Percentiles rank a stretch among this genome's conserved stretches.
Conservation (phyloP, 2,329 filamentous ascomycete species). For the Malbranchea zuffiana region DNA sequence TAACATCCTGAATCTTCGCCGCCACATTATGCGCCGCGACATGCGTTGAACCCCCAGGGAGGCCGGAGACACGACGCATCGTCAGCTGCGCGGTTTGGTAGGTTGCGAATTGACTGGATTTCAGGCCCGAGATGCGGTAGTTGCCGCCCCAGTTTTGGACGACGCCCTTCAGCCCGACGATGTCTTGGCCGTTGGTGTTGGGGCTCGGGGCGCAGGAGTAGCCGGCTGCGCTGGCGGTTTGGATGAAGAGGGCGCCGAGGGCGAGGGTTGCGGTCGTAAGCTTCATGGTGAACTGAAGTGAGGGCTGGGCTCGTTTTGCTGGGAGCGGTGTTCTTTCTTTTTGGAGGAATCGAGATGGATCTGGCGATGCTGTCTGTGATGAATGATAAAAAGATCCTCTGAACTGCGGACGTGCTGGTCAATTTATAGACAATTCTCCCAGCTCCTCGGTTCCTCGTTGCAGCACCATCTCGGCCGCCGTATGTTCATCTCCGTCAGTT, state of each 20-base stretch:
- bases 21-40: constrained; percentile 7
- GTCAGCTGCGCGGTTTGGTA: constrained; percentile 10
- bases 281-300: constrained; percentile 7
- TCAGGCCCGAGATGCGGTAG: constrained; percentile 8
- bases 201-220: constrained; percentile 8
- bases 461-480: no score
- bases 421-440: no score
- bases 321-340: no score
- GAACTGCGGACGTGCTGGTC: no score
- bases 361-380: no score
- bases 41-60: constrained; percentile 6
- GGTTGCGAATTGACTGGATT: constrained; percentile 9
- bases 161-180: constrained; percentile 10
- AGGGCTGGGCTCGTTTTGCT: no score
- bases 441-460: no score
- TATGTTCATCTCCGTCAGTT: no score
- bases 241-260: constrained; percentile 3
- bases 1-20: constrained; percentile 11
- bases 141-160: constrained; percentile 7
- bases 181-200: constrained; percentile 8
- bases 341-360: no score
- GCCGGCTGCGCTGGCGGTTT: constrained; percentile 8
- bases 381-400: no score
- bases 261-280: constrained; percentile 7
- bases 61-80: constrained; percentile 6